Evolutionary conservation across 176 grass and related monocot genomes (phyloP), one percentile per base, ranked within the genome.

Genomic region (Paspalum vaginatum): DNA sequence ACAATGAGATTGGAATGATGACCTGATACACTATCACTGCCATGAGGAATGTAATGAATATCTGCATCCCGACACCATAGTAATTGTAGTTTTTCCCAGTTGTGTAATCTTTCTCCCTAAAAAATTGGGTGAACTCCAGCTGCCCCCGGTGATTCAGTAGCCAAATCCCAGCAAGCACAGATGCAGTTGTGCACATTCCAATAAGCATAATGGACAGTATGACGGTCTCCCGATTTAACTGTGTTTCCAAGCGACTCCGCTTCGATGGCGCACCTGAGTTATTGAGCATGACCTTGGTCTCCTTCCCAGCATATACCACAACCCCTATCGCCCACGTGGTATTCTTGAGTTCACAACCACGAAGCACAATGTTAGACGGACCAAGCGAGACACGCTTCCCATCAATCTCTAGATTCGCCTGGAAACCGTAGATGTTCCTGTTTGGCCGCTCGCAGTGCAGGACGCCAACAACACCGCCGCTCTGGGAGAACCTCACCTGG

Each of bases 241-340:
- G 94, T 2, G 78, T 87, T 81, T 94, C 94, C 73, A 93, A 78
- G 25, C 84, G 87, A 44, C 91, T 93, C 65, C 94, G 65, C 70
- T 97, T 97, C 0, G 91, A 93, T 21, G 91, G 88, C 0, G 89
- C 87, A 38, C 86, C 91, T 5, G 94, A 89, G 75, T 73, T 93
- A 74, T 97, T 93, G 21, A 93, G 91, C 94, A 97, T 97, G 76
- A 93, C 94, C 79, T 97, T 97, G 21, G 94, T 97, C 27, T 97
- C 94, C 43, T 72, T 93, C 58, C 94, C 94, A 20, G 87, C 81
- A 77, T 97, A 97, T 10, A 97, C 91, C 57, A 89, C 91, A 37
- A 97, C 87, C n/a, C 94, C 94, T n/a, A 97, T 64, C 0, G 87
- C 72, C 94, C 91, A 97, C 14, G 78, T 47, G 12, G 94, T 94